Percentiles rank a stretch among this genome's conserved stretches.
These are phyloP conservation scores for Hypomontagnella submonticulosa DNA, from an alignment of 495 filamentous ascomycete genomes.

Conservation along the genomic window DNA sequence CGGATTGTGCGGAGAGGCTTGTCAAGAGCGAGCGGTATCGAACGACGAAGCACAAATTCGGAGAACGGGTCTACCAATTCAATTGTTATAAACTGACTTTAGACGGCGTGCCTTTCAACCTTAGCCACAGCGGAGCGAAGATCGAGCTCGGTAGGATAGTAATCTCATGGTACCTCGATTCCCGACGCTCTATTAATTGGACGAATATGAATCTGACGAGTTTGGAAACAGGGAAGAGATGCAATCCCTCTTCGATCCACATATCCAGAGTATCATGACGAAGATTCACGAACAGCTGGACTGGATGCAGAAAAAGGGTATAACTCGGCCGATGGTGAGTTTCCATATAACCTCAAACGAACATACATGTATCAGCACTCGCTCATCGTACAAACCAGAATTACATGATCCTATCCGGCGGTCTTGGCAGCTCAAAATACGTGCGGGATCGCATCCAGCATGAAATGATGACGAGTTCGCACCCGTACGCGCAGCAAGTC, in stretches of 20 bases:
- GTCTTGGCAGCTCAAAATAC: slow-evolving; percentile 73
- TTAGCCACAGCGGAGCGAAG: slow-evolving; percentile 49
- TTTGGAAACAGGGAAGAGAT: slow-evolving; percentile 55
- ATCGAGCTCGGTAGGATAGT: slow-evolving; percentile 55
- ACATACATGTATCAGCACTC: neutral
- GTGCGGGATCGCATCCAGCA: slow-evolving; percentile 59
- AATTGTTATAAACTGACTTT: slow-evolving; percentile 47
- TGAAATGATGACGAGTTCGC: slow-evolving; percentile 48
- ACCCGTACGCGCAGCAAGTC: slow-evolving; percentile 55
- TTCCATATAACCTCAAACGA: neutral
- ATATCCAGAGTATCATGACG: slow-evolving; percentile 63
- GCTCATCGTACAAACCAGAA: slow-evolving; percentile 40
- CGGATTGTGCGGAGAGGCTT: slow-evolving; percentile 43
- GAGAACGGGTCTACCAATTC: slow-evolving; percentile 48
- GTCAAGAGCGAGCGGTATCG: slow-evolving; percentile 48
- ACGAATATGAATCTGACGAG: slow-evolving; percentile 18
- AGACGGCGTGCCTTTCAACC: slow-evolving; percentile 51
- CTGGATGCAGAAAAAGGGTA: slow-evolving; percentile 58
- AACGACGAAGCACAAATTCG: slow-evolving; percentile 56
- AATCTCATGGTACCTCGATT: slow-evolving; percentile 40
- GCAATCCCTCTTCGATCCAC: slow-evolving; percentile 65
- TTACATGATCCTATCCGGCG: slow-evolving; percentile 71
- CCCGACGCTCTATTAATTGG: neutral
- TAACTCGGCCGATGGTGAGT: slow-evolving; percentile 60
- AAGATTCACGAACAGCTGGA: slow-evolving; percentile 66